A percentile compares a stretch with the other conserved stretches of the same genome.
Conservation (phyloP, 192 early-diverging fungal species). For the Coemansia erecta region DNA sequence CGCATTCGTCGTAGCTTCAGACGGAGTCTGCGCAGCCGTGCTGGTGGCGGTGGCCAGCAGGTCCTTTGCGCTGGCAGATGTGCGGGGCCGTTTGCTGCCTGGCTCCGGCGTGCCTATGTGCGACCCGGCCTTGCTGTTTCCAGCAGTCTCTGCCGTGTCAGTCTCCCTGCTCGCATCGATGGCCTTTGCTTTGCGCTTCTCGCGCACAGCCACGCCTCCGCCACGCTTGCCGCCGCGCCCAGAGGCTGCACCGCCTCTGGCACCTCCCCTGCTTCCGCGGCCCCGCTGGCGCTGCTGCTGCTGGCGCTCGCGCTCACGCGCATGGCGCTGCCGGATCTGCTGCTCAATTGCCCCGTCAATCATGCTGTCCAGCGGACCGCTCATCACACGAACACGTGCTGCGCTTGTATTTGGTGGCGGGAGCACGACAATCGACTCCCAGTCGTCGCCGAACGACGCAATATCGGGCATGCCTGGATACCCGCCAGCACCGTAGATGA, state of each 20-base stretch:
- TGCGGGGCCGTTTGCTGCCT: conserved; percentile 19
- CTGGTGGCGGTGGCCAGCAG: not conserved
- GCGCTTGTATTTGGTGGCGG: conserved; percentile 22
- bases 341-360: conserved; percentile 27
- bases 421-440: conserved; percentile 30
- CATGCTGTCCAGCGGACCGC: conserved; percentile 12
- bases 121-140: conserved; percentile 23
- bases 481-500: conserved; percentile 32
- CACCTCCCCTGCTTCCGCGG: conserved; percentile 15
- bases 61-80: conserved; percentile 1
- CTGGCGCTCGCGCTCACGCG: conserved; percentile 15
- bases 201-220: conserved; percentile 19
- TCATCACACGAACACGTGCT: not conserved
- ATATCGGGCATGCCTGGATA: conserved; percentile 33
- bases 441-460: conserved; percentile 15
- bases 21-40: too few relatives aligned
- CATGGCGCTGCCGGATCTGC: not conserved
- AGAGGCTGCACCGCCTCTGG: conserved; percentile 5
- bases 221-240: conserved; percentile 30
- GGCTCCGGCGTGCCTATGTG: conserved; percentile 38
- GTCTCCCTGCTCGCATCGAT: conserved; percentile 17
- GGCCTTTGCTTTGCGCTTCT: conserved; percentile 46
- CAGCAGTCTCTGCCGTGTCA: conserved; percentile 1
- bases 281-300: conserved; percentile 24
- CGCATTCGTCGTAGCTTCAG: too few relatives aligned